Percentiles rank a stretch among this genome's conserved stretches.
Conservation (phyloP, 768 basidiomycete genomes). For the Pleurotus tuoliensis region DNA sequence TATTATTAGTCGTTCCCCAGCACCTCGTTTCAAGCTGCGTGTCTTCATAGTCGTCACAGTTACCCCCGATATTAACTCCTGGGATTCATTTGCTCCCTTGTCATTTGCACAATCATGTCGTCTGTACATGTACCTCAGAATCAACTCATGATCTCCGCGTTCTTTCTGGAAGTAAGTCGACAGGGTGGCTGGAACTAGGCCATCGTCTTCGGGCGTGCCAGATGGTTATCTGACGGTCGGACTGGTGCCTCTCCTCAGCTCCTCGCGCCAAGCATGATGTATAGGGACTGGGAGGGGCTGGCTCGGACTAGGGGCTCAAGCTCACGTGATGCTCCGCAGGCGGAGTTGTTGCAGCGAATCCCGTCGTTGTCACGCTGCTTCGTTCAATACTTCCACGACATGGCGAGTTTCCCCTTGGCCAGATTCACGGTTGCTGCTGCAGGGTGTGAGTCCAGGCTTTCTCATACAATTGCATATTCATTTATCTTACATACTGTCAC, state of each 20-base stretch:
- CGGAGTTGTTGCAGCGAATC: no score
- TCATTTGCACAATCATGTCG: neutral
- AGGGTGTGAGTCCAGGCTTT: conserved; percentile 34
- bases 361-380: no score
- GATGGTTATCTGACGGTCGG: neutral
- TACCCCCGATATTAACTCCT: neutral
- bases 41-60: neutral
- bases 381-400: conserved; percentile 16
- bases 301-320: no score
- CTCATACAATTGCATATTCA: neutral
- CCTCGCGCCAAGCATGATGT: conserved; percentile 3
- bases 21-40: neutral
- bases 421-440: conserved; percentile 43
- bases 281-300: no score
- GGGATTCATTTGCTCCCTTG: neutral
- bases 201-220: neutral
- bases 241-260: neutral
- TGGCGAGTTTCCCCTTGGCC: conserved; percentile 55
- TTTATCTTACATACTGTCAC: neutral
- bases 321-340: no score
- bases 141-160: neutral
- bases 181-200: neutral
- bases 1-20: neutral
- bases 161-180: conserved; percentile 6
- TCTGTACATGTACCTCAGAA: neutral